Base-by-base conservation (phyloP, 2,329 filamentous ascomycete genomes). In the Verticillium albo-atrum region DNA sequence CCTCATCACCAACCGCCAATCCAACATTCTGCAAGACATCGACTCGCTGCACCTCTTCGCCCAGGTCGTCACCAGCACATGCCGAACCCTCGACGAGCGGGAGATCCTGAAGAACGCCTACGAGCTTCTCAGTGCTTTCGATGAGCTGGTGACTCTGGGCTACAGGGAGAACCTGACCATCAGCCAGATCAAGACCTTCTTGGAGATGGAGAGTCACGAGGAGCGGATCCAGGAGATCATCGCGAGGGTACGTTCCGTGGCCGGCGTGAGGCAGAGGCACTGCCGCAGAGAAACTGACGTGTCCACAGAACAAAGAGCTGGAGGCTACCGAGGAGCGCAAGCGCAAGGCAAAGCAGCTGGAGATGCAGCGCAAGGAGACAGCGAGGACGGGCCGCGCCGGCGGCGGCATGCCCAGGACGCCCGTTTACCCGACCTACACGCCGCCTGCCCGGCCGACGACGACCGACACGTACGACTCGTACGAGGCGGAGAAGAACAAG, bases 161-260 rank as follows among this genome's bases (percentile, higher is more conserved):
- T 98, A 99, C 78, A 81, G 95, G 70, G 95, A 99, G 79, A 99
- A 99, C 76, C 79, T 99, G 67, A 96, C 94, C 26, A 86, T 99
- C 69, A 91, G 88, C 76, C 96, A 99, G 78, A 99, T 99, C 81
- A 97, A 96, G 84, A 97, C 95, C 2, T 99, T 99, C 82, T 77
- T 99, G 67, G 96, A 98, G 72, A 99, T 99, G 95, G 95, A 99
- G 77, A 95, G 90, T 76, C 95, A 99, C 71, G 96, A 99, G 77
- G 95, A 99, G 82, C 88, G 95, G 72, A 98, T 99, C 67, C 95
- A 99, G 76, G 95, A 97, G 73, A 99, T 97, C 64, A 97, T 97
- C 71, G 92, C 92, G 63, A 84, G 92, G 73, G 90, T 94, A 86
- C 63, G 82, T 50, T 23, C 69, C 30, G 30, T 58, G 56, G 26